Evolutionary conservation across 163 green algal genomes (phyloP).

Genomic region (Scenedesmus sp.): DNA sequence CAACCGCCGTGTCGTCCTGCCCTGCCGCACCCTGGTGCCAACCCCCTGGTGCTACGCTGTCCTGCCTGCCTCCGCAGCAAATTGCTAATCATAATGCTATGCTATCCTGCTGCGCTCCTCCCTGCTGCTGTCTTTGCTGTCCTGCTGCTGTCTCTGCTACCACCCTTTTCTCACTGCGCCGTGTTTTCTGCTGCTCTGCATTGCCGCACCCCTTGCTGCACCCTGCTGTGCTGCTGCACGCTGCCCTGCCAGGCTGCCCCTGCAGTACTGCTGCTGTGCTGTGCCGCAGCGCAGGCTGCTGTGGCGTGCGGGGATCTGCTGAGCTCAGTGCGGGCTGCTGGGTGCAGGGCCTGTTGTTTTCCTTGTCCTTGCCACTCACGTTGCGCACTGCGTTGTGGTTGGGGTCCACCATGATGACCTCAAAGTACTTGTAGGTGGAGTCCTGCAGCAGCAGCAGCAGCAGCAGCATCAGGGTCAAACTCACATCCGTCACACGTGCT

Average conservation of each 20-base stretch:
- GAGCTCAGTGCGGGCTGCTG: too few species aligned
- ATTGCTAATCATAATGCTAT: background rate
- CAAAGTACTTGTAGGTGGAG: conserved; percentile 99
- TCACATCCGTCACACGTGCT: background rate
- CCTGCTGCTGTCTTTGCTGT: background rate
- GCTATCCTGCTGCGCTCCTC: background rate
- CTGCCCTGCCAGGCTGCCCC: background rate
- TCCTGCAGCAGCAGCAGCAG: conserved; percentile 78
- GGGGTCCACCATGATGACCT: conserved; percentile 99
- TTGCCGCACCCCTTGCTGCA: background rate
- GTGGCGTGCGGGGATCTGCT: background rate
- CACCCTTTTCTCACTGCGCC: too few species aligned
- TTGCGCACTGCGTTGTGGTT: conserved; percentile 92
- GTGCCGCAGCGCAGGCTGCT: background rate
- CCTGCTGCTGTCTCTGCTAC: background rate
- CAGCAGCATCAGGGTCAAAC: background rate
- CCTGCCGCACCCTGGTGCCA: too few species aligned
- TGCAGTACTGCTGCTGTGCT: background rate
- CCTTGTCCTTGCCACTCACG: conserved; percentile 54
- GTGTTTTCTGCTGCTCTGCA: background rate
- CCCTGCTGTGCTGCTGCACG: background rate
- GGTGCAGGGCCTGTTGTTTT: too few species aligned
- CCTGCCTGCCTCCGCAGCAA: too few species aligned
- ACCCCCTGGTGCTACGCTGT: too few species aligned
- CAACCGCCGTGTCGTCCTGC: too few species aligned